Conservation (phyloP, 2,329 filamentous ascomycete genomes). For the Penicillium occitanis region DNA sequence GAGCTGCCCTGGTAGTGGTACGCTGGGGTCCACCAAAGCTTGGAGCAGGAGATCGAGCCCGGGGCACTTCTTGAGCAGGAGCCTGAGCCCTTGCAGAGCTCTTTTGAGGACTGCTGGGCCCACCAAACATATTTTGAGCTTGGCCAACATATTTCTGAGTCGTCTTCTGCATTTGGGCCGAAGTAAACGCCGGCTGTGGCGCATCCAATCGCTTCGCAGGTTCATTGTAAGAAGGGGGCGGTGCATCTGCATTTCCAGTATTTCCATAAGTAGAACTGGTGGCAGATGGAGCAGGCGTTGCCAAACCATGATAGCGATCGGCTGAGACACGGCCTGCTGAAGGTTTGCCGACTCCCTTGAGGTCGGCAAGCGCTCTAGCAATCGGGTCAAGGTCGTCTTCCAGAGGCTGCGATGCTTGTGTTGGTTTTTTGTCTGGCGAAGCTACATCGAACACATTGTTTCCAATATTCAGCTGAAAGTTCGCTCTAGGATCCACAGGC, state of each 20-base stretch:
- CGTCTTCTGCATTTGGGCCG: slow-evolving; percentile 91
- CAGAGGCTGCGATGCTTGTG: slow-evolving; percentile 40
- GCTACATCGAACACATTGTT: slow-evolving; percentile 95
- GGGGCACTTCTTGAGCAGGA: slow-evolving; percentile 39
- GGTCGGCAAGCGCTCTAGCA: slow-evolving; percentile 83
- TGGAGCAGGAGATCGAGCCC: slow-evolving; percentile 61
- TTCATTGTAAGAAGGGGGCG: slow-evolving; percentile 82
- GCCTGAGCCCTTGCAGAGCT: slow-evolving; percentile 59
- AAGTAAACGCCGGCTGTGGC: slow-evolving; percentile 87
- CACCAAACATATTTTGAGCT: slow-evolving; percentile 72
- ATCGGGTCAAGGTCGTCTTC: slow-evolving; percentile 79
- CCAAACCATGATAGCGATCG: slow-evolving; percentile 90
- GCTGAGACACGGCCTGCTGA: slow-evolving; percentile 83
- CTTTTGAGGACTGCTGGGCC: slow-evolving; percentile 51
- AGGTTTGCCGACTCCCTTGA: slow-evolving; percentile 84
- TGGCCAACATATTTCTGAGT: slow-evolving; percentile 85
- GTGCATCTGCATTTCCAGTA: slow-evolving; percentile 53
- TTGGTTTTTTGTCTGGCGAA: slow-evolving; percentile 61
- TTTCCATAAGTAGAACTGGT: slow-evolving; percentile 39
- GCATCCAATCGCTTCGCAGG: slow-evolving; percentile 78
- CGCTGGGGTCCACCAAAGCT: slow-evolving; percentile 33
- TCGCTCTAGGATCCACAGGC: slow-evolving; percentile 86
- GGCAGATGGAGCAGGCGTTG: slow-evolving; percentile 67
- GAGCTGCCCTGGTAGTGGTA: slow-evolving; percentile 22
- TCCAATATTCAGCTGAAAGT: slow-evolving; percentile 88